Evolutionary conservation across 2,329 filamentous ascomycete genomes (phyloP).

Genomic region (Hypoxylon sp.): DNA sequence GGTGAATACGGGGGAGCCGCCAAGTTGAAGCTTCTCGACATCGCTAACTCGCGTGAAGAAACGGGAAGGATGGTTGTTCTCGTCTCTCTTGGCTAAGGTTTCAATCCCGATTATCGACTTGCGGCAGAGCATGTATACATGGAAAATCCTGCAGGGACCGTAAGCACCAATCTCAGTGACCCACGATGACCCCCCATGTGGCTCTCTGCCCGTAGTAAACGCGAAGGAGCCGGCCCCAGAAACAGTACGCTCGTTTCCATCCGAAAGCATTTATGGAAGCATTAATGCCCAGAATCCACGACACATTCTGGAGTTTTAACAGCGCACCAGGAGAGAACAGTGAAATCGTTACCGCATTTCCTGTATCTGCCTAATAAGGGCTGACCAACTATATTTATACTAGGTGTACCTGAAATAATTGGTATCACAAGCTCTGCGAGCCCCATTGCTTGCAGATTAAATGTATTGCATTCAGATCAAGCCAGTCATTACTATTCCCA

Average conservation of each 20-base stretch:
- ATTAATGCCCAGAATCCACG: conserved; percentile 11
- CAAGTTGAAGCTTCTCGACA: conserved; percentile 36
- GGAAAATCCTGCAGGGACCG: conserved; percentile 13
- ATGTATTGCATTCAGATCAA: background rate
- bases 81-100: conserved; percentile 43
- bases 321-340: background rate
- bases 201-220: conserved; percentile 10
- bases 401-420: background rate
- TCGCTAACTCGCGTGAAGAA: conserved; percentile 21
- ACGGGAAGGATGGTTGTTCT: conserved; percentile 35
- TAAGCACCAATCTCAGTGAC: conserved; percentile 18
- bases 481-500: conserved; percentile 20
- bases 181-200: conserved; percentile 14
- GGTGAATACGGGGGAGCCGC: conserved; percentile 21
- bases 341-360: background rate
- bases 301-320: background rate
- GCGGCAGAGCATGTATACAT: conserved; percentile 15
- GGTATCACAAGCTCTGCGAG: background rate
- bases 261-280: conserved; percentile 6
- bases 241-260: background rate
- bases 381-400: background rate
- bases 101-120: conserved; percentile 30
- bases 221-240: conserved; percentile 3
- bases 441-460: background rate
- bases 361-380: background rate